Base-by-base conservation (phyloP, 2,329 filamentous ascomycete genomes). In the Aureobasidium namibiae region DNA sequence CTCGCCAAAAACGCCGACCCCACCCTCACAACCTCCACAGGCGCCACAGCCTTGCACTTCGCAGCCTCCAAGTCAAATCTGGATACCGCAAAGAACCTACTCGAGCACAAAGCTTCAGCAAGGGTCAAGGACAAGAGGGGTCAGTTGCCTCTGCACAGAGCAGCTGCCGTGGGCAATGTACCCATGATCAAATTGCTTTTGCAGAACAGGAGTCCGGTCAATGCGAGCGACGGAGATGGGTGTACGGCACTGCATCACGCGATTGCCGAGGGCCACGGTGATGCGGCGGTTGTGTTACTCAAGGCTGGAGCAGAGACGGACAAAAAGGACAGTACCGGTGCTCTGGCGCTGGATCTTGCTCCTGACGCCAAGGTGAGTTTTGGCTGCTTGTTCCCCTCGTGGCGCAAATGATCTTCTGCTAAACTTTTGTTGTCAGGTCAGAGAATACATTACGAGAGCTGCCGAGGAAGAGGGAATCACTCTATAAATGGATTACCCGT, bases 61-160 rank as follows among this genome's bases (percentile, higher is more conserved):
- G 85, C 91, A 50, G 87, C 89, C 14, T 96, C 91, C 33, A 99
- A 99, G 74, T 84, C 84, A 67, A 92, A 95, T 69, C 77, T 96
- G 45, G 89, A 95, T 63, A 80, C 88, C 7, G 90, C 90, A 26
- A 86, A 86, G 50, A 84, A 84, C 60, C 82, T 99, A n/a, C 75
- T 99, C 39, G 79, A 82, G 18, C 80, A 85, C 66, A 87, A 88
- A 60, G 92, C 90, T 13, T 90, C 87, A 4, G 83, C 91, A 1
- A 80, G 92, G 26, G 80, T 92, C 2, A 89, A 89, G 63, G 94
- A 99, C 70, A 88, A 84, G 68, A 83, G 91, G 31, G 89, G 90
- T n/a, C 92, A 96, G 70, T 84, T 96, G 60, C 82, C 95, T 7
- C 81, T 99, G 26, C 95, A 99, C 73, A 85, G 94, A 18, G 94